These are phyloP conservation scores for Rhizophagus clarus DNA, from an alignment of 192 early-diverging fungal species.

Conservation along the genomic window DNA sequence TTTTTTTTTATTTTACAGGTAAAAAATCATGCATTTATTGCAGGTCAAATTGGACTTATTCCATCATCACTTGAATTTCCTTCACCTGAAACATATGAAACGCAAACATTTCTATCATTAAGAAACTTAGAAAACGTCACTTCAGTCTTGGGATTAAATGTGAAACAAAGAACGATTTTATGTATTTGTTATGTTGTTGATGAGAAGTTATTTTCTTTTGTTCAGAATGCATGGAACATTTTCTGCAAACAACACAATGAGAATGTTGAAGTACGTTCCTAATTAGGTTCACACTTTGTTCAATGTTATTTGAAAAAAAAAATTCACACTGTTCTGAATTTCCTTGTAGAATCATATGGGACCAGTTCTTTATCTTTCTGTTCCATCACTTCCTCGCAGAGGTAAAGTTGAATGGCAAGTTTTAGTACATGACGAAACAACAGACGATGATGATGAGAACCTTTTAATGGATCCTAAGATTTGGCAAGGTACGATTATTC, in stretches of 20 bases:
- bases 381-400: constrained; percentile 63
- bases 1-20: constrained; percentile 38
- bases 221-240: constrained; percentile 40
- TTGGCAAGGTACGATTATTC: not conserved
- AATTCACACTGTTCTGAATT: not conserved
- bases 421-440: constrained; percentile 41
- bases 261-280: not conserved
- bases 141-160: constrained; percentile 38
- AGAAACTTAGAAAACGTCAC: constrained; percentile 57
- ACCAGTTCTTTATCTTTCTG: constrained; percentile 56
- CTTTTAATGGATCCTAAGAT: not conserved
- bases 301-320: not conserved
- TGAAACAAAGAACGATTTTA: constrained; percentile 39
- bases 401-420: constrained; percentile 72
- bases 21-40: constrained; percentile 63
- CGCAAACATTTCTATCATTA: constrained; percentile 55
- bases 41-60: constrained; percentile 80
- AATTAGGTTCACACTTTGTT: not conserved
- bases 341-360: constrained; percentile 9
- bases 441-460: constrained; percentile 19
- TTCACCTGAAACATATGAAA: not conserved
- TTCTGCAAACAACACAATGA: not conserved
- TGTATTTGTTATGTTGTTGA: constrained; percentile 66
- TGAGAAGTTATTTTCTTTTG: constrained; percentile 36
- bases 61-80: constrained; percentile 66